phyloP scores from a whole-genome alignment of 2,329 filamentous ascomycete genomes.

The Diatrype stigma region DNA sequence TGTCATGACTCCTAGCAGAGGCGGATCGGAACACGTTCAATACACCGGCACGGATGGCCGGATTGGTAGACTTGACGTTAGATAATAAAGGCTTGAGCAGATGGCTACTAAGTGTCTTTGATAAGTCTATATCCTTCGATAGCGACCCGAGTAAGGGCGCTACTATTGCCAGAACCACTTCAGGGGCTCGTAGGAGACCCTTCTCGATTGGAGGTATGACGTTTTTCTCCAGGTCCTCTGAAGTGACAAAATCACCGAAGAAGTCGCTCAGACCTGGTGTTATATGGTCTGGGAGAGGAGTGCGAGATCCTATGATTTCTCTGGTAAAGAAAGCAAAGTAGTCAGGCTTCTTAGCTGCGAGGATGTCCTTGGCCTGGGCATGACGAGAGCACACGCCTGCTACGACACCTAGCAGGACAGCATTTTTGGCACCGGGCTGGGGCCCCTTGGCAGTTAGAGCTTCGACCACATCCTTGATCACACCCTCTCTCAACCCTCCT shows the following conservation, averaged over 20 bases:
- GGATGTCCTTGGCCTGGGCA: constrained; percentile 52
- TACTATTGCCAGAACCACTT: constrained; percentile 80
- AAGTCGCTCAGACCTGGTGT: constrained; percentile 75
- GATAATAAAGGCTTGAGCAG: constrained; percentile 84
- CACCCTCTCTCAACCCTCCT: constrained; percentile 53
- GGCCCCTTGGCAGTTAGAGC: constrained; percentile 65
- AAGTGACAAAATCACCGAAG: constrained; percentile 68
- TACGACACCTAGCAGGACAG: constrained; percentile 76
- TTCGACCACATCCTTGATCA: constrained; percentile 59
- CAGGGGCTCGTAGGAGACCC: constrained; percentile 80
- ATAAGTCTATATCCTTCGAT: constrained; percentile 69
- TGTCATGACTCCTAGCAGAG: constrained; percentile 52
- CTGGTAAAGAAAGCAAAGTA: constrained; percentile 81
- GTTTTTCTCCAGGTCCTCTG: constrained; percentile 71
- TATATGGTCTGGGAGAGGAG: constrained; percentile 65
- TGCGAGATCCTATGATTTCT: constrained; percentile 78
- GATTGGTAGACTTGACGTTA: constrained; percentile 87
- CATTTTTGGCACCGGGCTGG: constrained; percentile 63
- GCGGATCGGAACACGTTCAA: constrained; percentile 65
- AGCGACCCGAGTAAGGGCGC: constrained; percentile 69
- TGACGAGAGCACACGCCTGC: constrained; percentile 81
- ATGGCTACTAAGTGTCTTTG: constrained; percentile 64
- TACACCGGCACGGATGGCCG: constrained; percentile 69
- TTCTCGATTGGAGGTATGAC: constrained; percentile 83
- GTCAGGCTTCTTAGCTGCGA: constrained; percentile 64